phyloP scores from a whole-genome alignment of 208 protist species.

The Leishmania tarentolae region DNA sequence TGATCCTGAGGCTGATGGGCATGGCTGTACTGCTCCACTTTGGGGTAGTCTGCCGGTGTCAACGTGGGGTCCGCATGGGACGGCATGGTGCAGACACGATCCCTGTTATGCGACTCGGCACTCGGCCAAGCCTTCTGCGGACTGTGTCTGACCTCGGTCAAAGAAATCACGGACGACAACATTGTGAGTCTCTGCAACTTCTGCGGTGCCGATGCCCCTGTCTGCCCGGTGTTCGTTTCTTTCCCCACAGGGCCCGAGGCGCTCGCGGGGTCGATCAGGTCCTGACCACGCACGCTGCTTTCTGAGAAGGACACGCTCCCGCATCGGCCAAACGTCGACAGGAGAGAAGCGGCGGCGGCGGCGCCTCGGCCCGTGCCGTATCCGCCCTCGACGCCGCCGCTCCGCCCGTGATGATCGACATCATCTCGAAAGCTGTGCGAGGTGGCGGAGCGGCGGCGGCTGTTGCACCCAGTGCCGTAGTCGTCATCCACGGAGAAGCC shows the following conservation, averaged over 20 bases:
- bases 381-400: neutral
- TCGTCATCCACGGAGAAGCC: conserved; percentile 9
- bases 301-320: neutral
- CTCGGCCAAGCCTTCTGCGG: neutral
- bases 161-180: neutral
- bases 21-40: neutral
- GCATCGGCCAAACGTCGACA: neutral
- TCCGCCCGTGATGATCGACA: neutral
- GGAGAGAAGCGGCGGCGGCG: neutral
- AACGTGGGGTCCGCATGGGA: neutral
- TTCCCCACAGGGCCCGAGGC: neutral
- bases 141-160: neutral
- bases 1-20: neutral
- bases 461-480: neutral
- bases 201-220: neutral
- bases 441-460: neutral
- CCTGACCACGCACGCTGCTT: neutral
- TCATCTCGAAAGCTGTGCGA: neutral
- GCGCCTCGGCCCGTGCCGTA: neutral
- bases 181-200: neutral
- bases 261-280: neutral
- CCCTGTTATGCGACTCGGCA: neutral
- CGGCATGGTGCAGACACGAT: neutral
- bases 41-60: neutral
- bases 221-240: neutral